phyloP scores from a whole-genome alignment of 208 protist genomes.

The Leishmania braziliensis region DNA sequence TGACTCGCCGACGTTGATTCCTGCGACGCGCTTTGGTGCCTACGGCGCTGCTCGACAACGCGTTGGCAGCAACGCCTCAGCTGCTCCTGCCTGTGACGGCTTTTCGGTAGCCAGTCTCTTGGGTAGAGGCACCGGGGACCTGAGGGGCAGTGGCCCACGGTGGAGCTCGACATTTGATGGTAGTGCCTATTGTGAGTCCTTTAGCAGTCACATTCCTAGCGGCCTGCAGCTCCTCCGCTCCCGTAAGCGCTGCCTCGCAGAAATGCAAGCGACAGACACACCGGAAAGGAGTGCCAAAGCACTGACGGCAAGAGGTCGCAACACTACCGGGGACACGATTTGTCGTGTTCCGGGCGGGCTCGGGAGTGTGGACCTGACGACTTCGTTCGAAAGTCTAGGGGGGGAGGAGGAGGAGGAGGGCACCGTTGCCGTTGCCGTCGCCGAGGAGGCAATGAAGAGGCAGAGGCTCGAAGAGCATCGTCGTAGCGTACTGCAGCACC shows the following conservation, averaged over 20 bases:
- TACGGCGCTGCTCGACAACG: not conserved
- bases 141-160: not conserved
- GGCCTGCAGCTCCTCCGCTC: slow-evolving; percentile 53
- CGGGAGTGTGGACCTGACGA: no score
- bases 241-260: slow-evolving; percentile 73
- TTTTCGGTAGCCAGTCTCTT: not conserved
- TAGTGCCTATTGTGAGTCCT: not conserved
- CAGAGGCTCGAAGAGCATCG: slow-evolving; percentile 24
- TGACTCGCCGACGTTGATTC: not conserved
- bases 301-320: not conserved
- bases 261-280: slow-evolving; percentile 45
- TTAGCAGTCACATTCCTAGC: not conserved
- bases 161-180: not conserved
- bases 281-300: not conserved
- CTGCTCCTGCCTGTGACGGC: not conserved
- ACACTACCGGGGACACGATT: not conserved
- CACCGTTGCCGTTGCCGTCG: not conserved
- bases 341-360: not conserved
- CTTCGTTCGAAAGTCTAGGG: not conserved
- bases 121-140: not conserved
- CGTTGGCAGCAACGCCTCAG: not conserved
- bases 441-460: slow-evolving; percentile 14
- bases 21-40: not conserved
- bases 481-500: slow-evolving; percentile 6
- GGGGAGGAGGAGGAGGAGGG: not conserved